These are phyloP conservation scores for Papiliotrema flavescens DNA, from an alignment of 1,284 basidiomycete genomes.

Conservation along the genomic window DNA sequence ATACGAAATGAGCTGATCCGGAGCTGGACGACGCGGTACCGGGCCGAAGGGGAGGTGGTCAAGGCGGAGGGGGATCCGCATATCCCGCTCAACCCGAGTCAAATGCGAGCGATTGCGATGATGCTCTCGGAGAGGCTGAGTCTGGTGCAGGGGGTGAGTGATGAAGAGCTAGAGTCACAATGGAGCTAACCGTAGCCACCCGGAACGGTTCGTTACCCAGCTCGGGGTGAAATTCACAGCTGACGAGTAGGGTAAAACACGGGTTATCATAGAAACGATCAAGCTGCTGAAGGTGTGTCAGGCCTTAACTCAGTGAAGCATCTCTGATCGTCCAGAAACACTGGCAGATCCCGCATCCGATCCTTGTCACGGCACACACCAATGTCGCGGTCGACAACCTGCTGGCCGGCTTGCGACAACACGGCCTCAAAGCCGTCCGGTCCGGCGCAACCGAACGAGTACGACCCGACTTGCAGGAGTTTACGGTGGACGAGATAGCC, in stretches of 20 bases:
- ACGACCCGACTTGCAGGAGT: slow-evolving; percentile 56
- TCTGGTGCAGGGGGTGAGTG: slow-evolving; percentile 78
- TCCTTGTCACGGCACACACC: slow-evolving; percentile 87
- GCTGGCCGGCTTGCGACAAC: slow-evolving; percentile 60
- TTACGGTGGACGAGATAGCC: slow-evolving; percentile 67
- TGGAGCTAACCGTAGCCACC: slow-evolving; percentile 63
- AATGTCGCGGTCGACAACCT: slow-evolving; percentile 94
- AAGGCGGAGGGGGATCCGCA: slow-evolving; percentile 75
- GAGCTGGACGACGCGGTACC: slow-evolving; percentile 70
- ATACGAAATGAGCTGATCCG: slow-evolving; percentile 65
- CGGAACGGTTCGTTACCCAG: slow-evolving; percentile 57
- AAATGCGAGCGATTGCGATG: slow-evolving; percentile 75
- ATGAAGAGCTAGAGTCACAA: too few species aligned
- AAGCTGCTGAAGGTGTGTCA: slow-evolving; percentile 68
- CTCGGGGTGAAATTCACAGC: neutral
- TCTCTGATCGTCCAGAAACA: slow-evolving; percentile 53
- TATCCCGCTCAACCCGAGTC: slow-evolving; percentile 70
- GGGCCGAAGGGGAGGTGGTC: slow-evolving; percentile 54
- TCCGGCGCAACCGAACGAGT: slow-evolving; percentile 66
- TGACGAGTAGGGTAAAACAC: slow-evolving; percentile 64
- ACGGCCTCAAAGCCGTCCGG: slow-evolving; percentile 69
- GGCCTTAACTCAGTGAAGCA: neutral
- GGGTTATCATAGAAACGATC: slow-evolving; percentile 81
- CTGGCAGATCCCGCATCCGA: slow-evolving; percentile 76
- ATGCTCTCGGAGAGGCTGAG: slow-evolving; percentile 77